phyloP scores from a whole-genome alignment of 129 eudicot species.

The Lactuca saligna region DNA sequence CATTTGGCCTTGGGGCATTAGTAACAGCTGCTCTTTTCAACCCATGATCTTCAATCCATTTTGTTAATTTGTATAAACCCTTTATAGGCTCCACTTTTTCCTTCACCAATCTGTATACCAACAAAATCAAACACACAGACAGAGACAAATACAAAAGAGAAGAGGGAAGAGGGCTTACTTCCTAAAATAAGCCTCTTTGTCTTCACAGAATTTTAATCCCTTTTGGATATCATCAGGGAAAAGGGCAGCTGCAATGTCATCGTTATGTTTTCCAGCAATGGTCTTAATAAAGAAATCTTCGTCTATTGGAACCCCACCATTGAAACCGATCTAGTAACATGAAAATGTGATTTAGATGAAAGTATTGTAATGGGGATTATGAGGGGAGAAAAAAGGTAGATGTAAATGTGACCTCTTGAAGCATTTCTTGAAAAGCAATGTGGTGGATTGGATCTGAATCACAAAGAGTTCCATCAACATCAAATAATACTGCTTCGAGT shows the following conservation, averaged over 20 bases:
- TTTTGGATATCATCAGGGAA: constrained; percentile 78
- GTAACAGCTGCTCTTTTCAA: constrained; percentile 95
- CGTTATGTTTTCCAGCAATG: constrained; percentile 89
- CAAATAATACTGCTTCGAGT: constrained; percentile 82
- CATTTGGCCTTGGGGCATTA: constrained; percentile 85
- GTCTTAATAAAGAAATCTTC: constrained; percentile 68
- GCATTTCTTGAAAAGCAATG: constrained; percentile 83
- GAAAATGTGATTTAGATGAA: background rate
- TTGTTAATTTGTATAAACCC: constrained; percentile 71
- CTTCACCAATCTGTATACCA: constrained; percentile 60
- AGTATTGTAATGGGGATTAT: background rate
- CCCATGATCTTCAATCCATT: constrained; percentile 89
- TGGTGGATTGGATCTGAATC: constrained; percentile 90
- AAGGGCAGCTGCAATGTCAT: constrained; percentile 70
- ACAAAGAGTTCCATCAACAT: constrained; percentile 91
- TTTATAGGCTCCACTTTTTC: constrained; percentile 74
- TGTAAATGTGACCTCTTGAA: constrained; percentile 59
- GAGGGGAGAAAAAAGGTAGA: background rate
- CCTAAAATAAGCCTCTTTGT: constrained; percentile 84
- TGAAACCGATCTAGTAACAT: constrained; percentile 74
- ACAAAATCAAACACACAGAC: constrained; percentile 2
- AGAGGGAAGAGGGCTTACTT: constrained; percentile 41
- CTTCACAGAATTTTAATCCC: constrained; percentile 69
- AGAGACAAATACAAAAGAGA: background rate
- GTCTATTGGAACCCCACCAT: constrained; percentile 75